A percentile compares a stretch with the other conserved stretches of the same genome.
These are phyloP conservation scores for Starmerella scarabaei DNA, from an alignment of 805 yeast genomes.

Conservation along the genomic window DNA sequence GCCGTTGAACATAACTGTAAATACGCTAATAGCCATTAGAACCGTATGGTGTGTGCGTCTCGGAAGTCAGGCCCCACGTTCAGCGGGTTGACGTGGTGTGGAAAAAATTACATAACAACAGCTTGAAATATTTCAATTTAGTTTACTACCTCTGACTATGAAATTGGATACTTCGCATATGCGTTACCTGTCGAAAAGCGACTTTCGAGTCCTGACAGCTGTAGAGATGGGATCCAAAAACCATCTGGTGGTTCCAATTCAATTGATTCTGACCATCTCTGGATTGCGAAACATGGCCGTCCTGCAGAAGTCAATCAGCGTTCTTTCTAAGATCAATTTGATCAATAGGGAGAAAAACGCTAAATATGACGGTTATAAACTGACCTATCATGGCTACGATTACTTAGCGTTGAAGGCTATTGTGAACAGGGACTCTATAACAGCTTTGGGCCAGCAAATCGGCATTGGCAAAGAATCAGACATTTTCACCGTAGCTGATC, in stretches of 20 bases:
- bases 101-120: too few species aligned
- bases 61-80: too few species aligned
- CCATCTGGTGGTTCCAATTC: conserved; percentile 90
- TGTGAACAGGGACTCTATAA: conserved; percentile 57
- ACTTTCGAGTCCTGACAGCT: conserved; percentile 78
- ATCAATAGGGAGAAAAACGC: conserved; percentile 75
- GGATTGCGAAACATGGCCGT: conserved; percentile 63
- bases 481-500: conserved; percentile 68
- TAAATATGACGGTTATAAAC: conserved; percentile 84
- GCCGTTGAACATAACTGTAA: too few species aligned
- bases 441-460: conserved; percentile 71
- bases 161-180: conserved; percentile 85
- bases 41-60: too few species aligned
- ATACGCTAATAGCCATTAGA: too few species aligned
- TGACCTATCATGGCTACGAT: conserved; percentile 84
- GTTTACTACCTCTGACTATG: too few species aligned
- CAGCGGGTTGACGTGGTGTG: too few species aligned
- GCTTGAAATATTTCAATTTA: too few species aligned
- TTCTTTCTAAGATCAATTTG: conserved; percentile 73
- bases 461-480: conserved; percentile 98
- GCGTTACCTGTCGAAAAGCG: conserved; percentile 85
- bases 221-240: conserved; percentile 75
- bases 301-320: conserved; percentile 66
- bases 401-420: conserved; percentile 79
- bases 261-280: conserved; percentile 65